Base-by-base conservation (phyloP, 768 basidiomycete genomes). In the Hypholoma fasciculare region DNA sequence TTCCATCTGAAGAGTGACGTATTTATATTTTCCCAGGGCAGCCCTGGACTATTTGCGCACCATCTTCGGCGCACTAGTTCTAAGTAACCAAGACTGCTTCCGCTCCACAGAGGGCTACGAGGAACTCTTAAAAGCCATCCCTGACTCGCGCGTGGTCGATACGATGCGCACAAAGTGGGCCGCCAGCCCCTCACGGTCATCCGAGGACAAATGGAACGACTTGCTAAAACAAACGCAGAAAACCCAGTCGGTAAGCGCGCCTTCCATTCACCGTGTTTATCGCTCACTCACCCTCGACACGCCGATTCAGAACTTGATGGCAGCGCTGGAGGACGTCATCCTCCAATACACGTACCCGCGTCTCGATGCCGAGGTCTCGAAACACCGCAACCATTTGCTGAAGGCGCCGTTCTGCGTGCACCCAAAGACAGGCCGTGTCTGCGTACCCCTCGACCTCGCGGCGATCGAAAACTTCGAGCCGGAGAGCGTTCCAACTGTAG, bases 371-470 rank as follows among this genome's bases (percentile, higher is more conserved):
- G 97, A 99, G 72, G 97, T 99, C 27, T 96, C 95, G 2, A 96
- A 98, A 68, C 93, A 96, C 68, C 84, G 95, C 50, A 98, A 99
- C 75, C 97, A 99, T 78, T 81, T 99, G 76, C 83, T 99, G 54
- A 99, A 99, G 74, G 90, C 94, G 19, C 97, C 97, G 0, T 99
- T 99, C 73, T 97, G 96, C 69, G 78, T 98, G 0, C 97, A 99
- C 72, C 97, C 97, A 0, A 92, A 92, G 62, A 99, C 97, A 2
- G 97, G 96, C 1, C 85, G 94, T 30, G 86, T 99, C 8, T 99
- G 96, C 69, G 92, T 99, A 2, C 97, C 96, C 1, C 79, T 98
- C 16, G 90, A 96, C 67, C 89, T 94, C 3, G 74, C 74, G 36
- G 70, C 74, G 34, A 83, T 98, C 30, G 86, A 93, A 54, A 77